These are phyloP conservation scores for Trifolium subterraneum DNA, from an alignment of 306 rosid species.

Conservation along the genomic window DNA sequence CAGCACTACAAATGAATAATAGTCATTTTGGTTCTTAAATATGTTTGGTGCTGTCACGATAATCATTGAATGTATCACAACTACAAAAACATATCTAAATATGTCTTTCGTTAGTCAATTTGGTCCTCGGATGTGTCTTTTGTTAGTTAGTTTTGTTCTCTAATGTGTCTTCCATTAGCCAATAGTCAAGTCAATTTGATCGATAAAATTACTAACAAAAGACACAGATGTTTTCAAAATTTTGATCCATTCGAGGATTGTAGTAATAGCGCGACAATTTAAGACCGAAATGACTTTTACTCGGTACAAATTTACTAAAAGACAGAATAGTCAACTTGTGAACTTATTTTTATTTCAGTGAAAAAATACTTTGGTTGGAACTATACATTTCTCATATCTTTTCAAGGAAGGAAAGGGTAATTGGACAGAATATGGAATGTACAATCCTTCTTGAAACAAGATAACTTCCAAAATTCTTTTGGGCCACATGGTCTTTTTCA, in stretches of 20 bases:
- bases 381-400: not conserved
- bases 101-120: not conserved
- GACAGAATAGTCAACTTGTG: not conserved
- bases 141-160: too few relatives aligned
- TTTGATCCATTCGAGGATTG: too few relatives aligned
- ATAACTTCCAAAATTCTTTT: not conserved
- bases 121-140: not conserved
- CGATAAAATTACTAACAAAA: too few relatives aligned
- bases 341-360: too few relatives aligned
- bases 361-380: not conserved
- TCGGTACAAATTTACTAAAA: not conserved
- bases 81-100: not conserved
- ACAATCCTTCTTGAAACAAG: constrained; percentile 9
- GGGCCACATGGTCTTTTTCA: not conserved
- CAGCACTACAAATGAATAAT: not conserved
- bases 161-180: too few relatives aligned
- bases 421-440: not conserved
- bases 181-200: too few relatives aligned
- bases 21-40: not conserved
- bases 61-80: not conserved
- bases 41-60: not conserved
- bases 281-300: too few relatives aligned
- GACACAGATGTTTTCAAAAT: too few relatives aligned
- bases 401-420: not conserved
- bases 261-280: too few relatives aligned